Conservation (phyloP, 495 filamentous ascomycete genomes). For the Neurospora sp. region DNA sequence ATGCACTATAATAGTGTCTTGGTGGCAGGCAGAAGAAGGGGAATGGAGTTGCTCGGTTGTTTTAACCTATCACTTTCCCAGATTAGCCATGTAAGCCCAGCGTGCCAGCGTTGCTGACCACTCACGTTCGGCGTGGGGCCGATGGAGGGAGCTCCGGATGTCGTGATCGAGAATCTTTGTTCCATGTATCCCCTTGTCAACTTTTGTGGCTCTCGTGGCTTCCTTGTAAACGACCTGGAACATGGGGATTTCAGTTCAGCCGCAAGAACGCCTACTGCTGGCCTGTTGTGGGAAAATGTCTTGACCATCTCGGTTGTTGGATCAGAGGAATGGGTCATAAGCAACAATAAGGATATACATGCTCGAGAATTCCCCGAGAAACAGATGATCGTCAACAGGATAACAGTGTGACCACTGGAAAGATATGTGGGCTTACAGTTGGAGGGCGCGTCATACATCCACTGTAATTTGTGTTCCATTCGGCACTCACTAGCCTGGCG, state of each 20-base stretch:
- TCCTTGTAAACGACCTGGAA: neutral
- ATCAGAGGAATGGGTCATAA: neutral
- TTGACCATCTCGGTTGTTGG: neutral
- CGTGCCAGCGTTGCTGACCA: neutral
- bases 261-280: neutral
- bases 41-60: neutral
- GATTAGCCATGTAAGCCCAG: neutral
- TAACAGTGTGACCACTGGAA: neutral
- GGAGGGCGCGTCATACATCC: neutral
- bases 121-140: neutral
- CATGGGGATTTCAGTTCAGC: neutral
- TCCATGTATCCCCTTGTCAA: neutral
- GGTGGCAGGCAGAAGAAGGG: neutral
- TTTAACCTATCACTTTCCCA: neutral
- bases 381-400: neutral
- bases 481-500: neutral
- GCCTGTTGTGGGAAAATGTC: neutral
- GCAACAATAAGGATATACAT: neutral
- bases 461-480: neutral
- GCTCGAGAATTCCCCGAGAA: neutral
- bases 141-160: neutral
- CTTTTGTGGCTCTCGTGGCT: neutral
- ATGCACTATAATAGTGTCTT: neutral
- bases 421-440: neutral
- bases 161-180: neutral